phyloP scores from a whole-genome alignment of 805 yeast genomes.

The Torulaspora gathmanii region DNA sequence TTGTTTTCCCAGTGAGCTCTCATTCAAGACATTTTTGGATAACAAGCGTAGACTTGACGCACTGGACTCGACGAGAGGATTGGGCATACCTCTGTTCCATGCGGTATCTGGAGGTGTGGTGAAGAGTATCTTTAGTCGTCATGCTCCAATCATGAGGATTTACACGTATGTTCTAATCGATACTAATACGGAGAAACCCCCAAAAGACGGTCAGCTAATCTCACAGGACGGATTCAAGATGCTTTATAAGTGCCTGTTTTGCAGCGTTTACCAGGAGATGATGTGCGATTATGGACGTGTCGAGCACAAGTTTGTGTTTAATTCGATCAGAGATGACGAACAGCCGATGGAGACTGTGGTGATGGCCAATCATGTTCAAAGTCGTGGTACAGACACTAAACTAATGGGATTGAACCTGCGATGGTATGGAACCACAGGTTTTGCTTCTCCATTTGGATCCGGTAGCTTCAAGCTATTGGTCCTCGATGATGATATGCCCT shows the following conservation, averaged over 20 bases:
- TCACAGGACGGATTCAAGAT: slow-evolving; percentile 9
- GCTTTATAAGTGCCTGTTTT: slow-evolving; percentile 32
- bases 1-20: slow-evolving; percentile 37
- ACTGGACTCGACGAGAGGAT: slow-evolving; percentile 19
- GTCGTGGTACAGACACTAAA: slow-evolving; percentile 35
- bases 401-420: slow-evolving; percentile 34
- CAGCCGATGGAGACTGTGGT: slow-evolving; percentile 22
- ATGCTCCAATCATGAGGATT: slow-evolving; percentile 31
- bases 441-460: slow-evolving; percentile 36
- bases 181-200: slow-evolving; percentile 12
- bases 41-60: slow-evolving; percentile 29
- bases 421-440: slow-evolving; percentile 40
- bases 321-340: slow-evolving; percentile 19
- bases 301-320: slow-evolving; percentile 34
- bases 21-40: slow-evolving; percentile 27
- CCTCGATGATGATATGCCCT: slow-evolving; percentile 35
- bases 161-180: slow-evolving; percentile 25
- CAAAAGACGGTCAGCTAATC: slow-evolving; percentile 13
- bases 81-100: slow-evolving; percentile 38
- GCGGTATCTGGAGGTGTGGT: slow-evolving; percentile 29
- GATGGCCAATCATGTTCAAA: slow-evolving; percentile 32
- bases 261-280: slow-evolving; percentile 30
- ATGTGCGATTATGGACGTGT: slow-evolving; percentile 26
- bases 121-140: slow-evolving; percentile 31
- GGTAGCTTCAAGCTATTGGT: slow-evolving; percentile 35